These are phyloP conservation scores for Lobosporangium transversale DNA, from an alignment of 192 early-diverging fungal species.

Conservation along the genomic window DNA sequence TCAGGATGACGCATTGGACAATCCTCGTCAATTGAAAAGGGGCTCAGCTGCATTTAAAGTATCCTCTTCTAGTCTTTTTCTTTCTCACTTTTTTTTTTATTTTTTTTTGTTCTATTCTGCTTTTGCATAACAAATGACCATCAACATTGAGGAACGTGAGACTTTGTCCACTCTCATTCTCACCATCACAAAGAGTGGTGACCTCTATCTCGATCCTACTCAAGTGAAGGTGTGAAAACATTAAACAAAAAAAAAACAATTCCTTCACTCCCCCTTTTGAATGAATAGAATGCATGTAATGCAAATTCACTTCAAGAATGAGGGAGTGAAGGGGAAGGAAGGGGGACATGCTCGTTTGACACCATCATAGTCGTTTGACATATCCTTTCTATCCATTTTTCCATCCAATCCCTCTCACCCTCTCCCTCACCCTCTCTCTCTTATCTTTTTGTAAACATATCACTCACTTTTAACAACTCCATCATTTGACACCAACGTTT, in stretches of 20 bases:
- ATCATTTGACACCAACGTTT: not conserved
- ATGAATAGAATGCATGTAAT: not conserved
- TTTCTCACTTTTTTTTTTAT: constrained; percentile 3
- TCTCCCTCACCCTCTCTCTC: no score
- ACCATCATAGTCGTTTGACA: not conserved
- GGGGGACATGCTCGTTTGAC: no score
- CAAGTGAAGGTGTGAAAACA: constrained; percentile 33
- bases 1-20: no score
- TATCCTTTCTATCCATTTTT: not conserved
- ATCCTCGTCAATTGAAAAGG: no score
- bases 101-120: constrained; percentile 16
- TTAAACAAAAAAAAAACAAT: not conserved
- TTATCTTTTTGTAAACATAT: no score
- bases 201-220: constrained; percentile 42
- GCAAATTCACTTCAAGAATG: not conserved
- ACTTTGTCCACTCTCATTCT: constrained; percentile 28
- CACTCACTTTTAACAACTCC: no score
- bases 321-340: no score
- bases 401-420: not conserved
- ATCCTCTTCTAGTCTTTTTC: no score
- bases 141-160: constrained; percentile 33
- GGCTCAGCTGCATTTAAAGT: no score
- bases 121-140: constrained; percentile 8
- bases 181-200: constrained; percentile 37
- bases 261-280: no score